Percentiles rank a stretch among this genome's conserved stretches.
Evolutionary conservation across 805 yeast species (phyloP).

Genomic region (Nakazawaea siamensis): DNA sequence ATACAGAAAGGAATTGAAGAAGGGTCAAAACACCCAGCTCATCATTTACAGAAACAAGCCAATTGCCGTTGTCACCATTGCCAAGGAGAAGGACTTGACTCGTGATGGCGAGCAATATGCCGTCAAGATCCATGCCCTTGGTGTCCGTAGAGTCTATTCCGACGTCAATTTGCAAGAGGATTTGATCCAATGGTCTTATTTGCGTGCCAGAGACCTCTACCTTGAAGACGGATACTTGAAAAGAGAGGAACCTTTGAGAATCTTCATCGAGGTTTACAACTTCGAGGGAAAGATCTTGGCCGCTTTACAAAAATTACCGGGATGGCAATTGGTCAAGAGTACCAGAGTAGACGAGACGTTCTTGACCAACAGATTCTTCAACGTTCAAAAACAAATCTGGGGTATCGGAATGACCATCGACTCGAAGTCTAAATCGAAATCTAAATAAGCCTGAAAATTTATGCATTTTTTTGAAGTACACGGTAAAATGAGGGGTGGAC

Average conservation of each 20-base stretch:
- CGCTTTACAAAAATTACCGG: conserved; percentile 4
- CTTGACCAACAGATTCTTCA: conserved; percentile 1
- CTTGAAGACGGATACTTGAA: conserved; percentile 5
- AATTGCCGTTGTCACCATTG: conserved; percentile 47
- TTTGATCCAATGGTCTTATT: conserved; percentile 50
- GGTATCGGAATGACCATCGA: conserved; percentile 7
- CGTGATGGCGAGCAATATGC: conserved; percentile 33
- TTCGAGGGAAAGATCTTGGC: conserved; percentile 2
- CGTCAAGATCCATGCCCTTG: conserved; percentile 48
- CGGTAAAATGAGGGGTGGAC: too few species aligned
- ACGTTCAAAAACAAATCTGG: conserved; percentile 6
- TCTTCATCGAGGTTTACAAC: conserved; percentile 8
- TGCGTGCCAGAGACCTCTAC: conserved; percentile 9
- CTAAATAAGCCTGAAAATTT: too few species aligned
- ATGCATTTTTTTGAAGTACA: too few species aligned
- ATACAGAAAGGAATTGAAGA: conserved; percentile 20
- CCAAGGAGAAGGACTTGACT: conserved; percentile 28
- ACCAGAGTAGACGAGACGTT: not conserved
- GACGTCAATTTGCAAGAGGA: conserved; percentile 58
- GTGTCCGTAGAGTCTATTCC: conserved; percentile 61
- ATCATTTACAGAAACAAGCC: conserved; percentile 64
- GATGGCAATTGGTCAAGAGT: conserved; percentile 7
- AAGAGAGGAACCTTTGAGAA: conserved; percentile 7
- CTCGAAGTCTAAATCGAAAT: conserved; percentile 4
- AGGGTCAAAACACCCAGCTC: conserved; percentile 43